phyloP scores from a whole-genome alignment of 169 alveolate species.

The Plasmodium sp. region DNA sequence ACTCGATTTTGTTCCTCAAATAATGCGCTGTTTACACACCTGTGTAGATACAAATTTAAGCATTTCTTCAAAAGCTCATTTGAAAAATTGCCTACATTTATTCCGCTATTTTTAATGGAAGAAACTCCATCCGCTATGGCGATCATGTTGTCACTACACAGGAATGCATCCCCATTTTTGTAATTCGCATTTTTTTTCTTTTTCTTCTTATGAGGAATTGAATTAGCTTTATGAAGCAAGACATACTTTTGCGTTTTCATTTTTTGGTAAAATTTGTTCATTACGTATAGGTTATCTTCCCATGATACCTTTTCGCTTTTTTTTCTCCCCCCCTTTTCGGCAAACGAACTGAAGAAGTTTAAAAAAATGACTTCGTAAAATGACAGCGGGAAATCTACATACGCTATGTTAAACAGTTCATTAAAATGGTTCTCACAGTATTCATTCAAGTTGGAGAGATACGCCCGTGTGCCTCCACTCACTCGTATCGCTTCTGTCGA shows the following conservation, averaged over 20 bases:
- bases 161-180: slow-evolving; percentile 65
- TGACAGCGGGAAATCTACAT: slow-evolving; percentile 13
- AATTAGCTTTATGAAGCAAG: slow-evolving; percentile 52
- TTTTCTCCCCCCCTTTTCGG: neutral
- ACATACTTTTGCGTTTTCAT: slow-evolving; percentile 25
- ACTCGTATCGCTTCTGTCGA: slow-evolving; percentile 1
- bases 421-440: slow-evolving; percentile 67
- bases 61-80: slow-evolving; percentile 71
- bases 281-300: slow-evolving; percentile 22
- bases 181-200: slow-evolving; percentile 23
- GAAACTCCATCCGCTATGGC: slow-evolving; percentile 74
- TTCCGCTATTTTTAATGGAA: slow-evolving; percentile 60
- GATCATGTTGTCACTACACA: slow-evolving; percentile 67
- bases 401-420: slow-evolving; percentile 36
- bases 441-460: slow-evolving; percentile 20
- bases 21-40: slow-evolving; percentile 9
- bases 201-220: slow-evolving; percentile 46
- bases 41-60: slow-evolving; percentile 46
- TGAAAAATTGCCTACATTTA: slow-evolving; percentile 71
- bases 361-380: slow-evolving; percentile 36
- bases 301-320: neutral
- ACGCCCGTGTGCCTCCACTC: neutral
- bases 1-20: slow-evolving; percentile 50
- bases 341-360: slow-evolving; percentile 49
- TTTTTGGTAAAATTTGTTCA: slow-evolving; percentile 10